A percentile compares a stretch with the other conserved stretches of the same genome.
Conservation (phyloP, 768 basidiomycete genomes). For the Boletus speciosus region DNA sequence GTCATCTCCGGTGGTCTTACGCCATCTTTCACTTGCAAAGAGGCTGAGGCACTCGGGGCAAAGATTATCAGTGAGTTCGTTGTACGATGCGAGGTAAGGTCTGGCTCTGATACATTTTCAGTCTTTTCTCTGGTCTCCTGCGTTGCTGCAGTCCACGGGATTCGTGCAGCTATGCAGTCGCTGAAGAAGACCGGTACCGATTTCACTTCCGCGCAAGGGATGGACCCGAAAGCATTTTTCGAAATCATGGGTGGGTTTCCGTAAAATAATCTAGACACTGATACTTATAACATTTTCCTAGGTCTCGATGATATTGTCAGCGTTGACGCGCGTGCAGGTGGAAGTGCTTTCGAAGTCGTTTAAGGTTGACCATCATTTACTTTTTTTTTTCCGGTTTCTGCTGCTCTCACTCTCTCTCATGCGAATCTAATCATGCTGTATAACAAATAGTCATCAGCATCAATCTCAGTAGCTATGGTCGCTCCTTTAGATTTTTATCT, state of each 20-base stretch:
- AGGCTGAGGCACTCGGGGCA: constrained; percentile 67
- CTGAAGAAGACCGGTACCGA: constrained; percentile 79
- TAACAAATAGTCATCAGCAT: constrained; percentile 21
- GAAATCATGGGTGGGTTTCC: constrained; percentile 61
- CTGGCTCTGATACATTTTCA: constrained; percentile 21
- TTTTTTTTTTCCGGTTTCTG: not conserved
- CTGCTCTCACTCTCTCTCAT: not conserved
- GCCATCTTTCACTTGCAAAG: constrained; percentile 65
- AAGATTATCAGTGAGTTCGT: constrained; percentile 68
- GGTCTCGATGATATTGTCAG: constrained; percentile 52
- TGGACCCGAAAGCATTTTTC: constrained; percentile 79
- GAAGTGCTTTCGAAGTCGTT: constrained; percentile 52
- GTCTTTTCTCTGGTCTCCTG: constrained; percentile 77
- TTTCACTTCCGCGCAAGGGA: constrained; percentile 54
- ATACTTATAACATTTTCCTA: constrained; percentile 14
- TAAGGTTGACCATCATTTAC: constrained; percentile 25
- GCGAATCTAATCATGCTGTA: constrained; percentile 14
- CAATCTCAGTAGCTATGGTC: constrained; percentile 11
- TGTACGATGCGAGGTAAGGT: not conserved
- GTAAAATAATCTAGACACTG: not conserved
- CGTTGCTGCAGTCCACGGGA: constrained; percentile 74
- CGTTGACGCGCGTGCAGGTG: constrained; percentile 56
- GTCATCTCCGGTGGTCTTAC: constrained; percentile 78
- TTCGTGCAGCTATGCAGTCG: constrained; percentile 72
- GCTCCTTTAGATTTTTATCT: constrained; percentile 20